phyloP scores from a whole-genome alignment of 352 stramenopile genomes.

The Thalassiosira oceanica region DNA sequence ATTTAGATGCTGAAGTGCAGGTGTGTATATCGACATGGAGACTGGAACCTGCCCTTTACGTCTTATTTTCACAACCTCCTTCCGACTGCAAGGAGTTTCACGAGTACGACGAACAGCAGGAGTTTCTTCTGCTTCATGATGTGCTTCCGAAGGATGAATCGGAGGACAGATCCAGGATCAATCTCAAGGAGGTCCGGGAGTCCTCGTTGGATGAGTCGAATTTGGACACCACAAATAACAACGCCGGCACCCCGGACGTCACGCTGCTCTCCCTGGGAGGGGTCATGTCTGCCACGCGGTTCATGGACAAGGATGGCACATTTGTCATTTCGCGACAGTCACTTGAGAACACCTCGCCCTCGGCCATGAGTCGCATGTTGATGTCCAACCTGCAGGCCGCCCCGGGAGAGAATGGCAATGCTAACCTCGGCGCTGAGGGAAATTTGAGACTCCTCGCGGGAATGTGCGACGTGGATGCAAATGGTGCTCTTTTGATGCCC shows the following conservation, averaged over 20 bases:
- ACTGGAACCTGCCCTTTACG: too few species aligned
- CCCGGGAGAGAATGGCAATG: not conserved
- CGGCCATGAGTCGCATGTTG: slow-evolving; percentile 25
- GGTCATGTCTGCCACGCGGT: slow-evolving; percentile 24
- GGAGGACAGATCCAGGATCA: slow-evolving; percentile 11
- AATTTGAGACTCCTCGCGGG: slow-evolving; percentile 51
- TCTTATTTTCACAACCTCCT: too few species aligned
- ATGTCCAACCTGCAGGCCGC: slow-evolving; percentile 29
- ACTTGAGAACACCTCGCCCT: slow-evolving; percentile 11
- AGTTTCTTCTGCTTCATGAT: slow-evolving; percentile 77
- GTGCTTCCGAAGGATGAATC: slow-evolving; percentile 61
- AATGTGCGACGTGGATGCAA: slow-evolving; percentile 51
- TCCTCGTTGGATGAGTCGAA: slow-evolving; percentile 7
- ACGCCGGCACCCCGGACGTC: slow-evolving; percentile 9
- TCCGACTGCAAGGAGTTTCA: too few species aligned
- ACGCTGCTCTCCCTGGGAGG: slow-evolving; percentile 31
- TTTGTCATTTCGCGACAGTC: slow-evolving; percentile 24
- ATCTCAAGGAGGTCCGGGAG: not conserved
- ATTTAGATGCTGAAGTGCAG: slow-evolving; percentile 62
- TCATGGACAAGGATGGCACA: slow-evolving; percentile 21
- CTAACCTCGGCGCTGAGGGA: slow-evolving; percentile 15
- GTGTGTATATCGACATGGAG: too few species aligned
- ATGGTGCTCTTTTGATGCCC: slow-evolving; percentile 59
- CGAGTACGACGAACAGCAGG: slow-evolving; percentile 55
- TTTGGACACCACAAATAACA: slow-evolving; percentile 20